Conservation (phyloP, 139 green algal genomes). For the Chlorella sp. region DNA sequence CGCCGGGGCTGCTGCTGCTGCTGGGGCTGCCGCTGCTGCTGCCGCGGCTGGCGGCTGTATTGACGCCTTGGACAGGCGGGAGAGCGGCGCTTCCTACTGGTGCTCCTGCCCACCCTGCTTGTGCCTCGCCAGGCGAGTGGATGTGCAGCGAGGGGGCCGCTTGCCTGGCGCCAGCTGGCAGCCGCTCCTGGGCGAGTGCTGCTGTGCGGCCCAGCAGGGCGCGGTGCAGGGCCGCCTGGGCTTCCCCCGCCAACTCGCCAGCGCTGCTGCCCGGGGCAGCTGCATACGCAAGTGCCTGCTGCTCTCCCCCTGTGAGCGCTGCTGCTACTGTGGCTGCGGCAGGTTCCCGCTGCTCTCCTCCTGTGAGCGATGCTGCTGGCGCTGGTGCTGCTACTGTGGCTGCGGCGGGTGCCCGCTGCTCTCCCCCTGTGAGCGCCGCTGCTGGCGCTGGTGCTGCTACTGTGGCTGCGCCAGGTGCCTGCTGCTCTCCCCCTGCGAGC, state of each 20-base stretch:
- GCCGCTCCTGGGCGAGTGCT: not conserved
- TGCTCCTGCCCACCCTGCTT: not conserved
- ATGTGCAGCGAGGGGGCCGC: constrained; percentile 8
- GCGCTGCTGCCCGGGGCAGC: too few relatives aligned
- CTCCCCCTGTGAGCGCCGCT: not conserved
- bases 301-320: not conserved
- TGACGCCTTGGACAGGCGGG: too few relatives aligned
- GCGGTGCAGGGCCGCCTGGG: constrained; percentile 3
- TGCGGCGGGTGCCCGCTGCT: not conserved
- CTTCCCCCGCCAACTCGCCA: not conserved
- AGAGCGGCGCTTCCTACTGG: not conserved
- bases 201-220: constrained; percentile 24
- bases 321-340: not conserved
- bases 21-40: not conserved
- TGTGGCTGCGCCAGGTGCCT: not conserved
- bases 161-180: not conserved
- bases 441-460: not conserved
- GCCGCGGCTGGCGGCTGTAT: not conserved
- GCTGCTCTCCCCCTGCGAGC: not conserved
- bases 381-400: not conserved
- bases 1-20: not conserved
- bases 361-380: not conserved
- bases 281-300: not conserved
- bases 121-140: not conserved
- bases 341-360: not conserved